Conservation (phyloP, 805 yeast genomes). For the Dipodascus geniculatus region DNA sequence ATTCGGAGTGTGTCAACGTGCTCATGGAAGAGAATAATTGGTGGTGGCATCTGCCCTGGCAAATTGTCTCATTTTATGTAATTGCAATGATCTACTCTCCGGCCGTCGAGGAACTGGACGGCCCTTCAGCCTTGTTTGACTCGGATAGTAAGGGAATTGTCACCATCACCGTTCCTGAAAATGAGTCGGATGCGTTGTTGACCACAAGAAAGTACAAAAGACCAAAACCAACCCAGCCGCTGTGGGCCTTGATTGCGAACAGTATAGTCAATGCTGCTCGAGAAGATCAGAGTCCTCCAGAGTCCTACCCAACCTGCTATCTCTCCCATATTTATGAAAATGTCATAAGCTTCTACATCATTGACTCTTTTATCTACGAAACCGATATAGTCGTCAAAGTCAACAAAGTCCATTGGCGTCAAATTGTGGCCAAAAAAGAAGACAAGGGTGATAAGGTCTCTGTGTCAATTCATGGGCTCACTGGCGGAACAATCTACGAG, state of each 20-base stretch:
- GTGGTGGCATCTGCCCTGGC: constrained; percentile 1
- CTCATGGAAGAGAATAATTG: background rate
- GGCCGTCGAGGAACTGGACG: background rate
- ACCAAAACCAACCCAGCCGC: constrained; percentile 17
- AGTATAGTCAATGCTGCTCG: constrained; percentile 25
- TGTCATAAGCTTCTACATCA: constrained; percentile 24
- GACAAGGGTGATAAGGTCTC: background rate
- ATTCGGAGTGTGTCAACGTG: background rate
- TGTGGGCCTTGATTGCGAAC: constrained; percentile 26
- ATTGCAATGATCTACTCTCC: background rate
- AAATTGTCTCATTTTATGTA: background rate
- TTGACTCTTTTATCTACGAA: constrained; percentile 21
- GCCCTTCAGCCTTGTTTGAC: background rate
- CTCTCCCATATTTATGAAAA: constrained; percentile 19
- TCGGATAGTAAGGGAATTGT: background rate
- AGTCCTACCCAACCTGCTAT: constrained; percentile 4
- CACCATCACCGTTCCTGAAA: background rate
- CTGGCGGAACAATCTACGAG: constrained; percentile 54
- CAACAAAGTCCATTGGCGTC: constrained; percentile 62
- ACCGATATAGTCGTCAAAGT: constrained; percentile 31
- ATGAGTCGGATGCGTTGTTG: background rate
- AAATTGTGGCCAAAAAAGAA: constrained; percentile 39
- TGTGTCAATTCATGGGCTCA: constrained; percentile 41
- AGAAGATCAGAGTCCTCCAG: constrained; percentile 13
- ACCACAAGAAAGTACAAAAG: background rate